Evolutionary conservation across 345 rosid genomes (phyloP).

Genomic region (Rhodomyrtus tomentosa): DNA sequence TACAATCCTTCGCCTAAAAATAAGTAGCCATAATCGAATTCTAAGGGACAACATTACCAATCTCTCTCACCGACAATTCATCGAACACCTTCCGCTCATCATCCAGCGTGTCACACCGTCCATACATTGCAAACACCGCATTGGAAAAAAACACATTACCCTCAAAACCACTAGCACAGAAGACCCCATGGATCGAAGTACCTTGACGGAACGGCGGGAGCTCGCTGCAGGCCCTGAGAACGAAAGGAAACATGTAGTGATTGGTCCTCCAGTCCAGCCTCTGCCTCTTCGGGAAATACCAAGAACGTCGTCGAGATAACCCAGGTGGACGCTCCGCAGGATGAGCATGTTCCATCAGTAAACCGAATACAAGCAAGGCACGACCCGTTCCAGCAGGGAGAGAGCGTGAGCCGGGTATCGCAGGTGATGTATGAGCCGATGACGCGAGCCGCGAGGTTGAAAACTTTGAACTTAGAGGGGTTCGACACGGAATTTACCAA

Average conservation of each 20-base stretch:
- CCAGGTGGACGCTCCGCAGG: slow-evolving; percentile 26
- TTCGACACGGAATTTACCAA: too few relatives aligned
- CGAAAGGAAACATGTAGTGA: slow-evolving; percentile 61
- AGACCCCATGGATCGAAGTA: slow-evolving; percentile 36
- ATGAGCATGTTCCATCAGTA: slow-evolving; percentile 73
- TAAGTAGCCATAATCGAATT: slow-evolving; percentile 51
- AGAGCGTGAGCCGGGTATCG: slow-evolving; percentile 30
- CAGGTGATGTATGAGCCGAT: slow-evolving; percentile 56
- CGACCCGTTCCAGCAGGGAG: slow-evolving; percentile 39
- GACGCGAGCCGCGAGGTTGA: slow-evolving; percentile 40
- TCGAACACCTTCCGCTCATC: slow-evolving; percentile 60
- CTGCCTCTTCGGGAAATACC: slow-evolving; percentile 31
- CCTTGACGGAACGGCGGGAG: slow-evolving; percentile 26
- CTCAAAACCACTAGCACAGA: slow-evolving; percentile 29
- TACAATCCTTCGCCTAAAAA: slow-evolving; percentile 33
- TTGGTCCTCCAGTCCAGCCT: slow-evolving; percentile 58
- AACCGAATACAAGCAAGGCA: slow-evolving; percentile 36
- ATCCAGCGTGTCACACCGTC: slow-evolving; percentile 35
- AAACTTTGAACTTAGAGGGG: too few relatives aligned
- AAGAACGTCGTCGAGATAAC: slow-evolving; percentile 21
- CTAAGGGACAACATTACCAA: slow-evolving; percentile 65
- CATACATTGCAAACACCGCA: slow-evolving; percentile 53
- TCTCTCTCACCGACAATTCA: slow-evolving; percentile 32
- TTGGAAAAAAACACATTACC: slow-evolving; percentile 64
- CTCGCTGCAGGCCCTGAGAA: slow-evolving; percentile 69